Conservation (phyloP, 768 basidiomycete species). For the Tylopilus felleus region DNA sequence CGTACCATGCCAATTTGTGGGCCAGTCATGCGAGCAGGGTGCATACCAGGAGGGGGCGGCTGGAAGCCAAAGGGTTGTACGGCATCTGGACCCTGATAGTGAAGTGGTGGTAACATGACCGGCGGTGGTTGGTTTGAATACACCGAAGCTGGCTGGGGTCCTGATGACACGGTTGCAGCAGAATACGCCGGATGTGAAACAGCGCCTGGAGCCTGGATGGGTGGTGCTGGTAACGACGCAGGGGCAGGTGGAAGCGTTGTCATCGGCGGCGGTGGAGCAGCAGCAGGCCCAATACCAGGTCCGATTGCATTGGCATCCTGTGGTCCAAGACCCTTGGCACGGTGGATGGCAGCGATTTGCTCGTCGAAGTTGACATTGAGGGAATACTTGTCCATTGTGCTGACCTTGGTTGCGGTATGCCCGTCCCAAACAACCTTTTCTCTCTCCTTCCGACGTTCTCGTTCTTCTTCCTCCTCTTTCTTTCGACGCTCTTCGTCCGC, state of each 20-base stretch:
- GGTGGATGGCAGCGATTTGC: conserved; percentile 96
- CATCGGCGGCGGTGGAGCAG: conserved; percentile 61
- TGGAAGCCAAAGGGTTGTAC: conserved; percentile 79
- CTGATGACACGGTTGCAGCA: conserved; percentile 86
- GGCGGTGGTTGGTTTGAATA: conserved; percentile 57
- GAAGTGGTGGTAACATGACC: conserved; percentile 81
- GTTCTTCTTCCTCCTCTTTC: conserved; percentile 83
- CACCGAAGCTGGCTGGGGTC: conserved; percentile 83
- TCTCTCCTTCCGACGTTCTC: conserved; percentile 75
- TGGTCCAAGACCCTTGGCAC: conserved; percentile 84
- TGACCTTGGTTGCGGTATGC: conserved; percentile 90
- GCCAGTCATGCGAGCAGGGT: conserved; percentile 62
- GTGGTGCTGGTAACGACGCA: conserved; percentile 70
- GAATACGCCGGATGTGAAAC: conserved; percentile 54
- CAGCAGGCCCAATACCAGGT: conserved; percentile 81
- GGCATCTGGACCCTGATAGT: conserved; percentile 77
- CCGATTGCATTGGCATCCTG: conserved; percentile 80
- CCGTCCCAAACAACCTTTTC: conserved; percentile 99
- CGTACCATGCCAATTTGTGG: conserved; percentile 71
- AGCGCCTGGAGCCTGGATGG: conserved; percentile 43
- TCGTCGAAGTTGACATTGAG: conserved; percentile 94
- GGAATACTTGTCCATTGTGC: conserved; percentile 91
- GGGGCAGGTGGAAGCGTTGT: conserved; percentile 66
- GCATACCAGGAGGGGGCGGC: conserved; percentile 65
- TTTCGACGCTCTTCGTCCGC: conserved; percentile 88